These are phyloP conservation scores for Chaetomiaceae sp. DNA, from an alignment of 2,329 filamentous ascomycete species.

Conservation along the genomic window DNA sequence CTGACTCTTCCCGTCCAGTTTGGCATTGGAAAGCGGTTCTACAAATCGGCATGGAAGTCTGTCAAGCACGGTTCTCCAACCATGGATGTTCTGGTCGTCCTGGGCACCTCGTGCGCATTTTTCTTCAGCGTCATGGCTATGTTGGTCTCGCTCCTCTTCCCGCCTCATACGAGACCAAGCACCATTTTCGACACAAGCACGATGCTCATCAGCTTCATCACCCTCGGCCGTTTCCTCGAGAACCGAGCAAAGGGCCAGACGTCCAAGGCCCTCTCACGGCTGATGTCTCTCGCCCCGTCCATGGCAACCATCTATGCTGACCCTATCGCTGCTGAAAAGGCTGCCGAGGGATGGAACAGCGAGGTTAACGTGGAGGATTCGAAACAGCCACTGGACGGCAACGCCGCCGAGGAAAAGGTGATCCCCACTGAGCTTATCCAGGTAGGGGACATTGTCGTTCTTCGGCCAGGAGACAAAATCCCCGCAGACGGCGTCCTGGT, in stretches of 20 bases:
- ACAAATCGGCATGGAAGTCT: constrained; percentile 88
- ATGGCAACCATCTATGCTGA: constrained; percentile 97
- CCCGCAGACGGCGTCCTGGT: constrained; percentile 86
- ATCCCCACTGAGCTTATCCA: constrained; percentile 94
- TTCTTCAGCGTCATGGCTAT: constrained; percentile 91
- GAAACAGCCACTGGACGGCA: constrained; percentile 48
- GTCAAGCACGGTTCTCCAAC: constrained; percentile 86
- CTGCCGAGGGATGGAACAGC: constrained; percentile 70
- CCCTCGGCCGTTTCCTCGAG: constrained; percentile 83
- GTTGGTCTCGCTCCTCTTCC: constrained; percentile 70
- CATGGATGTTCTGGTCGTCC: constrained; percentile 93
- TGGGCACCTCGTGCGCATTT: constrained; percentile 92
- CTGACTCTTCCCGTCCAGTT: constrained; percentile 95
- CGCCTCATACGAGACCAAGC: constrained; percentile 72
- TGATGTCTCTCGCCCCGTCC: constrained; percentile 94
- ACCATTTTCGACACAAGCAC: constrained; percentile 97
- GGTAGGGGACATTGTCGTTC: constrained; percentile 86
- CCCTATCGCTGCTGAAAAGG: constrained; percentile 87
- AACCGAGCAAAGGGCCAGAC: constrained; percentile 95
- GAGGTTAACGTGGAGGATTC: constrained; percentile 37
- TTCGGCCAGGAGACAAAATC: constrained; percentile 93
- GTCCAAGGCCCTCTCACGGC: constrained; percentile 81
- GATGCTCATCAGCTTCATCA: constrained; percentile 96
- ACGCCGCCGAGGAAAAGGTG: constrained; percentile 71
- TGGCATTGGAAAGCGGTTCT: constrained; percentile 91